Base-by-base conservation (phyloP, 345 rosid species). In the Rhodamnia argentea region DNA sequence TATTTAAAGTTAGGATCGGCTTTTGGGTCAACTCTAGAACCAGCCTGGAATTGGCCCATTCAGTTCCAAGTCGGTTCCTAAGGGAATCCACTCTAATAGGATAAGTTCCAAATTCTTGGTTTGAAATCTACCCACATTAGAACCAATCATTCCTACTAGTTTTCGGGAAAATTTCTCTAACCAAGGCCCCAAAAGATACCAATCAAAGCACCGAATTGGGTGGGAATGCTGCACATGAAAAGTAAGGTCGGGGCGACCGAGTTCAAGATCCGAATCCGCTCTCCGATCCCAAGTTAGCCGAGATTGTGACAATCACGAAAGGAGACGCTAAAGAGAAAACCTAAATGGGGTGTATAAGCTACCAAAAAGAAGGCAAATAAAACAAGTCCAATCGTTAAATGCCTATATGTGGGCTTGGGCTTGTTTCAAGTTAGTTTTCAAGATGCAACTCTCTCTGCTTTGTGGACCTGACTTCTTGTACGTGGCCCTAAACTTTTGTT, bases 71-170 rank as follows among this genome's bases (percentile, higher is more conserved):
- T 2, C 10, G 23, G 23, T 29, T 64, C 76, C 1, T 2, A 4
- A 64, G 13, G 78, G 1, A 64, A 40, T 64, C 0, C 0, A 64
- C 1, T 32, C 0, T 32, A 56, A 64, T 32, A 32, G 6, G 44
- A 5, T 0, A 32, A 0, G 13, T 32, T 32, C 2, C 0, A 1
- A 64, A 1, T 64, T 64, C 24, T 64, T 64, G 13, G 3, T 64
- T 9, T 16, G 23, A 64, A 64, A 32, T 5, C 24, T 32, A 32
- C 78, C 37, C 6, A 18, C 5, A 10, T 1, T 8, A 3, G 20
- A 64, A 64, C 9, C 15, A 32, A 32, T 64, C 11, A 32, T 10
- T 13, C 0, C 20, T 2, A 8, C 13, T 64, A 64, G 23, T 64
- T 5, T 18, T 16, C 0, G 10, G 13, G 78, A 32, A 64, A 64